phyloP scores from a whole-genome alignment of 2,329 filamentous ascomycete genomes.

The Nemania sp. region DNA sequence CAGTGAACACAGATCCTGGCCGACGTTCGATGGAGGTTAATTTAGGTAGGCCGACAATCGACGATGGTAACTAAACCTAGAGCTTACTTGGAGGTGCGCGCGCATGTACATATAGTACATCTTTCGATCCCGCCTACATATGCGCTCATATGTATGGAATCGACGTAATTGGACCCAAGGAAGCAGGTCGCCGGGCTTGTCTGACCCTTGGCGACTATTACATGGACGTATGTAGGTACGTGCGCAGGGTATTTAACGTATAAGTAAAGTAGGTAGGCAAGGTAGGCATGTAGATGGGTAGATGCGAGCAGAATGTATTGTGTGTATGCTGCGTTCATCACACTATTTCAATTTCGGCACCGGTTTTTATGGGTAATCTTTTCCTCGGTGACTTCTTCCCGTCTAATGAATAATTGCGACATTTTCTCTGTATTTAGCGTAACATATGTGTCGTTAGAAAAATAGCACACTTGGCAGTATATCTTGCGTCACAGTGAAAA shows the following conservation, averaged over 20 bases:
- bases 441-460: neutral
- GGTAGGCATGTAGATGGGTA: neutral
- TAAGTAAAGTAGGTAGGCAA: conserved; percentile 14
- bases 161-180: conserved; percentile 17
- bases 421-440: neutral
- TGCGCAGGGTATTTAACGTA: conserved; percentile 4
- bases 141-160: conserved; percentile 27
- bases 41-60: conserved; percentile 5
- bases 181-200: conserved; percentile 15
- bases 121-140: conserved; percentile 18
- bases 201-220: neutral
- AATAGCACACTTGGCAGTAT: neutral
- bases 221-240: conserved; percentile 22
- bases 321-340: conserved; percentile 19
- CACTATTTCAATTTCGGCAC: conserved; percentile 18
- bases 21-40: conserved; percentile 21
- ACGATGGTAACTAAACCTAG: neutral
- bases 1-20: conserved; percentile 17
- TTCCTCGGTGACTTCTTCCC: conserved; percentile 1
- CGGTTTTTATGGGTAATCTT: neutral
- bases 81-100: no score
- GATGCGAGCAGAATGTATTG: neutral
- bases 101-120: conserved; percentile 6
- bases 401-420: neutral
- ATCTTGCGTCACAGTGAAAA: conserved; percentile 16